Conservation (phyloP, 2,329 filamentous ascomycete species). For the Paraphaeosphaeria sporulosa region DNA sequence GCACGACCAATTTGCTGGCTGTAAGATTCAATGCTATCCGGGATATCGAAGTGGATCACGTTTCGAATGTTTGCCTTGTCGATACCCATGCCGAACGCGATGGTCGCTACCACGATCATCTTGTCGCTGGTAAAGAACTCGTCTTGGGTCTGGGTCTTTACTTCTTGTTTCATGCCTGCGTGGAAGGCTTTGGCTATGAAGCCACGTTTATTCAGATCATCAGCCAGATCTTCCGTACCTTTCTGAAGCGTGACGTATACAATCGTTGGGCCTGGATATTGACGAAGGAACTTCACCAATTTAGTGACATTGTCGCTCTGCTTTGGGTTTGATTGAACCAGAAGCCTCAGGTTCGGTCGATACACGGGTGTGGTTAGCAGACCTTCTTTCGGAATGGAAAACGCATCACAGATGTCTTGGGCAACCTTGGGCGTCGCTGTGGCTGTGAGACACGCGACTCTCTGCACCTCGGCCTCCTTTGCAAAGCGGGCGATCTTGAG, state of each 20-base stretch:
- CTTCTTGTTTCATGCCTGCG: constrained; percentile 71
- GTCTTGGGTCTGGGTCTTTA: constrained; percentile 75
- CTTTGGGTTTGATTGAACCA: constrained; percentile 67
- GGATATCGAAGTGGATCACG: constrained; percentile 89
- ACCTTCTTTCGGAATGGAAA: constrained; percentile 74
- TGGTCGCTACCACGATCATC: constrained; percentile 93
- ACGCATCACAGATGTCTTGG: constrained; percentile 85
- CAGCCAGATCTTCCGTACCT: constrained; percentile 68
- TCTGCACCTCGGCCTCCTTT: constrained; percentile 85
- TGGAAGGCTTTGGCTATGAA: constrained; percentile 86
- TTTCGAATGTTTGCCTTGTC: constrained; percentile 96
- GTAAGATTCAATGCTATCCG: constrained; percentile 94
- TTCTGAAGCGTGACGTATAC: constrained; percentile 68
- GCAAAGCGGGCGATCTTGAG: constrained; percentile 75
- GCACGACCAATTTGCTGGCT: constrained; percentile 97
- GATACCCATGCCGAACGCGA: constrained; percentile 98
- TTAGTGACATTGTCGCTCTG: constrained; percentile 77
- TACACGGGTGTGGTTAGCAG: constrained; percentile 68
- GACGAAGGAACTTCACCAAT: constrained; percentile 61
- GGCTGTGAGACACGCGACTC: constrained; percentile 77
- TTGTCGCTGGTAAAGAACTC: constrained; percentile 79
- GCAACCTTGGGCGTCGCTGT: constrained; percentile 83
- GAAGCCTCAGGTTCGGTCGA: constrained; percentile 64
- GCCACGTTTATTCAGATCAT: constrained; percentile 66
- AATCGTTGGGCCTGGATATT: constrained; percentile 64